Evolutionary conservation across 2,329 filamentous ascomycete species (phyloP).

Genomic region (Fusarium cyanostomum): DNA sequence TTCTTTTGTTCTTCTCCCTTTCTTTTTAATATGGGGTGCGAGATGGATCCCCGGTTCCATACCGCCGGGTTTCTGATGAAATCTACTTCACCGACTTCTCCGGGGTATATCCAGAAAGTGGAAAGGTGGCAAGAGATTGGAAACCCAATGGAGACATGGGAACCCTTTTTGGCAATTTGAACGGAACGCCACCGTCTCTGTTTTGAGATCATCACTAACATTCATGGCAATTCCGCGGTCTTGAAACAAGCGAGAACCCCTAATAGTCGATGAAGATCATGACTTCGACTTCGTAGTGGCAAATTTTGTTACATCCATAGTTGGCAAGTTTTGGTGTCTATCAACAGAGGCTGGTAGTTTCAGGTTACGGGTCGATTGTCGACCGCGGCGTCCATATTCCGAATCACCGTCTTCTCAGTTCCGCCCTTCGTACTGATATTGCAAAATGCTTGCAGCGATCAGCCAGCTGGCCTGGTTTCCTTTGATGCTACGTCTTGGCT

Average conservation of each 20-base stretch:
- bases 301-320: constrained; percentile 3
- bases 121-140: constrained; percentile 35
- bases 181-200: constrained; percentile 20
- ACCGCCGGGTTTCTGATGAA: constrained; percentile 33
- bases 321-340: constrained; percentile 2
- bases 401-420: background rate
- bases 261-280: constrained; percentile 14
- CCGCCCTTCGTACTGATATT: no score
- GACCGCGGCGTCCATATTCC: background rate
- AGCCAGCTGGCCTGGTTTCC: constrained; percentile 17
- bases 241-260: constrained; percentile 6
- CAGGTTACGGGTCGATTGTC: background rate
- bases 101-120: constrained; percentile 8
- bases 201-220: constrained; percentile 19
- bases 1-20: constrained; percentile 22
- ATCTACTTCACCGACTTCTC: constrained; percentile 39
- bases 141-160: constrained; percentile 12
- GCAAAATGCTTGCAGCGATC: constrained; percentile 36
- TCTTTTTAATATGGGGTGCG: constrained; percentile 36
- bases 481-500: constrained; percentile 32
- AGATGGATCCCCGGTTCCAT: constrained; percentile 32
- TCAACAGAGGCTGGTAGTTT: constrained; percentile 1
- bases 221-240: constrained; percentile 7
- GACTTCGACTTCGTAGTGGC: constrained; percentile 5
- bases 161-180: constrained; percentile 8